Percentiles rank a stretch among this genome's conserved stretches.
These are phyloP conservation scores for Lophium mytilinum DNA, from an alignment of 495 filamentous ascomycete species.

Conservation along the genomic window DNA sequence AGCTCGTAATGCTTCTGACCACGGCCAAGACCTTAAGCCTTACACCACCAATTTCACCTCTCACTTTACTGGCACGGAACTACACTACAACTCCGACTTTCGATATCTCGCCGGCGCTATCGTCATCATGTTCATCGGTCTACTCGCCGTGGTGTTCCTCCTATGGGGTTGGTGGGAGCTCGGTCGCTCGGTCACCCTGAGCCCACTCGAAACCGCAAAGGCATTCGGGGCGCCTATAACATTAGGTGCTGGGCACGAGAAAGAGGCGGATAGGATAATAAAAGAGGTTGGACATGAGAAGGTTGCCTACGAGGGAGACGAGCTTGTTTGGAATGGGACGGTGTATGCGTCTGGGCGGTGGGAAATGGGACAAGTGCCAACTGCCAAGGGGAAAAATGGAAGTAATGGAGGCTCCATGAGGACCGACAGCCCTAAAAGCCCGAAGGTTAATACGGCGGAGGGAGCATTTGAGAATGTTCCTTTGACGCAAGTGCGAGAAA, in stretches of 20 bases:
- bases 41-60: conserved; percentile 1
- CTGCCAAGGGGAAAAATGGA: background rate
- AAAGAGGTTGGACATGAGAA: conserved; percentile 16
- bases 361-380: background rate
- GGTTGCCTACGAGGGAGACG: conserved; percentile 16
- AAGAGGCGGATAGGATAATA: conserved; percentile 10
- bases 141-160: conserved; percentile 2
- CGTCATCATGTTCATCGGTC: conserved; percentile 11
- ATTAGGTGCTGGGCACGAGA: conserved; percentile 4
- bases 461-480: too few species aligned
- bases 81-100: conserved; percentile 9
- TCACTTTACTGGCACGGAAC: background rate
- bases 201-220: conserved; percentile 16
- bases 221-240: conserved; percentile 21
- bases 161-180: conserved; percentile 21
- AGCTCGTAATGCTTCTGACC: background rate
- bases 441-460: too few species aligned
- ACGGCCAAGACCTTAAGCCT: background rate
- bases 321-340: conserved; percentile 16
- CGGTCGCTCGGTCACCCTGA: conserved; percentile 8
- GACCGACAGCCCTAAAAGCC: too few species aligned
- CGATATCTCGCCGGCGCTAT: conserved; percentile 8
- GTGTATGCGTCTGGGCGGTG: conserved; percentile 7
- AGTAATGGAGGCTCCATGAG: background rate
- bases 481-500: too few species aligned